Evolutionary conservation across 371 early-diverging fungal species (phyloP), one percentile per base, ranked within the genome.

Genomic region (Umbelopsis sp.): DNA sequence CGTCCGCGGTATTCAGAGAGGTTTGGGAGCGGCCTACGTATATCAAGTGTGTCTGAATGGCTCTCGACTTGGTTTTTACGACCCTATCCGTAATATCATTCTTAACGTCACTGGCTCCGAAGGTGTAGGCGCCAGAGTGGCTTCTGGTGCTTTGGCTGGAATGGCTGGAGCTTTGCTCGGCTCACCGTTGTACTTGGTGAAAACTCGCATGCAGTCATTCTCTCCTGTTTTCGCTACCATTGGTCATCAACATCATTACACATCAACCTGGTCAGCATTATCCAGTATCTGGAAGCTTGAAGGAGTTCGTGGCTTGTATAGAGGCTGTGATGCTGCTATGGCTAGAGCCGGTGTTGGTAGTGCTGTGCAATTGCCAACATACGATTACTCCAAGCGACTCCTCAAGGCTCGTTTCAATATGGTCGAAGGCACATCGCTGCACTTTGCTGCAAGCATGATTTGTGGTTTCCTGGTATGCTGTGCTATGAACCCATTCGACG

Each of bases 401-500:
- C 68, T 96, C 44, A 78, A 92, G 50, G 74, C 75, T 25, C 82
- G 85, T 45, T 89, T 85, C 66, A 88, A 87, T 11, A 76, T 85
- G n/a, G 79, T 82, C 22, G 89, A 94, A 64, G 87, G 88, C 57
- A 79, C 92, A 14, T 63, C 76, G 5, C 86, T 93, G 25, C 96
- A 96, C 67, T 89, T 92, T 37, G 75, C 86, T 44, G 89, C 96
- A 7, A 90, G 91, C 71, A 87, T 96, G 87, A 80, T 92, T 63
- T 91, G 94, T 5, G 93, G 94, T 68, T 84, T 97, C 66, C 85
- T 94, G 71, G 93, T 96, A 25, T 95, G 95, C 71, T 74, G 89
- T 29, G 93, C 90, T 41, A 98, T 98, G 98, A 98, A 98, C 70
- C 97, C 98, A 20, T 97, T 97, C 71, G 98, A 98, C 78, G 97